Evolutionary conservation across 1,139 yeast genomes (phyloP).

Genomic region (Geotrichum histeridarum): DNA sequence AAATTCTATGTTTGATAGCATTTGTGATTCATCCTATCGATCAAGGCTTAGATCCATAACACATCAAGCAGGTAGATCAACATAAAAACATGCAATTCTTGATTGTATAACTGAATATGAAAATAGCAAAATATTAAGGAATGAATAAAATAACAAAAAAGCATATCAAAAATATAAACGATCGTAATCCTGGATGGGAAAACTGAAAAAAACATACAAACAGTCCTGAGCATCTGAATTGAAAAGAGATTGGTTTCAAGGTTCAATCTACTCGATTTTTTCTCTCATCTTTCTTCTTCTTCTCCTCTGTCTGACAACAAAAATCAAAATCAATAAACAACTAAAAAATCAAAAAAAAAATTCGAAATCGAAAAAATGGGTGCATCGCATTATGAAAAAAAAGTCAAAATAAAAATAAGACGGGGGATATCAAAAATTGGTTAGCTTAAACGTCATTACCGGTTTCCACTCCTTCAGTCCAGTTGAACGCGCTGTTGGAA

Average conservation of each 20-base stretch:
- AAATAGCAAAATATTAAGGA: background rate
- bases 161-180: background rate
- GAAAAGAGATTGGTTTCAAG: no score
- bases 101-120: no score
- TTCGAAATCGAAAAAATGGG: background rate
- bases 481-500: constrained; percentile 27
- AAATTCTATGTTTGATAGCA: no score
- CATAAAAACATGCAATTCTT: no score
- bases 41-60: no score
- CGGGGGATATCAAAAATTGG: background rate
- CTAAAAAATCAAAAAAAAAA: background rate
- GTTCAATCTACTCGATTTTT: background rate
- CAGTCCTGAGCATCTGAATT: no score
- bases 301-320: background rate
- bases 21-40: no score
- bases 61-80: no score
- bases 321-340: background rate
- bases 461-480: constrained; percentile 36
- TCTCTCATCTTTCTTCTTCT: background rate
- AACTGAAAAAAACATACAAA: no score
- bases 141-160: background rate
- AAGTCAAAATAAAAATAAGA: background rate
- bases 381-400: background rate
- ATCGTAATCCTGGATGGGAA: no score
- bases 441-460: constrained; percentile 24